These are phyloP conservation scores for Didymella segeticola DNA, from an alignment of 2,329 filamentous ascomycete species.

Conservation along the genomic window DNA sequence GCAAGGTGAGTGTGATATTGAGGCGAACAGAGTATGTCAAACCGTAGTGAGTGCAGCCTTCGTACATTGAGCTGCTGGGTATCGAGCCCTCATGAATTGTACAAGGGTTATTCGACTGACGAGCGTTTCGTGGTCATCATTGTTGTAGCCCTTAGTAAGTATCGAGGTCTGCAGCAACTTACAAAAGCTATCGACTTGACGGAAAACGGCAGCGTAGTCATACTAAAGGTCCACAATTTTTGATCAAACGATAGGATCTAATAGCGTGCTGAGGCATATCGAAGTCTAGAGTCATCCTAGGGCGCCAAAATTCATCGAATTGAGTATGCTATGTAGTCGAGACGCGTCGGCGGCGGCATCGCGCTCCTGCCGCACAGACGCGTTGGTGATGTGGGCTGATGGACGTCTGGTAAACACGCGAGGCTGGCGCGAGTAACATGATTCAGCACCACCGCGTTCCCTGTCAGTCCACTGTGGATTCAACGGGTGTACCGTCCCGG, in stretches of 20 bases:
- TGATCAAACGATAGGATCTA: too few species aligned
- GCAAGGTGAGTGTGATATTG: background rate
- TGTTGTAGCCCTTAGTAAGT: background rate
- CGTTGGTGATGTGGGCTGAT: constrained; percentile 7
- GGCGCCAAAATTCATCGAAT: background rate
- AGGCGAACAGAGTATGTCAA: background rate
- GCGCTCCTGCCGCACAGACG: background rate
- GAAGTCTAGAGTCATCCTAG: background rate
- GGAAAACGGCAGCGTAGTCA: too few species aligned
- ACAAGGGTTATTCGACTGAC: background rate
- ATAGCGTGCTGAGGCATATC: background rate
- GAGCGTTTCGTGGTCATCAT: background rate
- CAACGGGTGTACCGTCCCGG: constrained; percentile 8
- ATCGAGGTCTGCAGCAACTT: background rate
- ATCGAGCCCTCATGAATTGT: too few species aligned
- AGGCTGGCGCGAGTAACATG: constrained; percentile 18
- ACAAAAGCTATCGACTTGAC: too few species aligned
- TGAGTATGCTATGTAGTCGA: background rate
- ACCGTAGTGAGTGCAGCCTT: background rate
- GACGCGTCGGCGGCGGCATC: background rate
- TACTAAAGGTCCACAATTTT: too few species aligned
- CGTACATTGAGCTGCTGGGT: background rate
- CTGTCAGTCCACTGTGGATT: constrained; percentile 23
- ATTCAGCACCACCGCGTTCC: constrained; percentile 13
- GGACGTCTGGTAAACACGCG: constrained; percentile 4